Evolutionary conservation across 306 rosid genomes (phyloP), one percentile per base, ranked within the genome.

Genomic region (Elaeagnus macrophylla): DNA sequence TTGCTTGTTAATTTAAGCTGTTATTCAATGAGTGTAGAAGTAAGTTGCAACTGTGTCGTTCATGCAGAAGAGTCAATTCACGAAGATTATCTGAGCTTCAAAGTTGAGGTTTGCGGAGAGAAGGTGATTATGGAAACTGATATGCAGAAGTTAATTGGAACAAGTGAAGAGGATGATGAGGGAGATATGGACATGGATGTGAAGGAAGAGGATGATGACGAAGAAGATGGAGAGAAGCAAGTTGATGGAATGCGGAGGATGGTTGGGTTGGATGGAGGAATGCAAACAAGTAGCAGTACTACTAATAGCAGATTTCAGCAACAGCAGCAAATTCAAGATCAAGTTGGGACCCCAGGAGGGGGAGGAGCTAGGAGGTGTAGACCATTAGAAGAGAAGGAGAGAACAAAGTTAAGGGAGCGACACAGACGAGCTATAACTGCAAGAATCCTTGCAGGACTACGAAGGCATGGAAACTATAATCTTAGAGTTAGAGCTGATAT

Each of bases 401-500:
- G 96, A 67, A 91, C 99, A 6, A 91, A 91, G 85, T 68, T 91
- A 52, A 87, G 99, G 73, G 99, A 91, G 81, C 80, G 99, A 69
- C 96, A 90, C 51, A 74, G 99, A 59, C 80, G 99, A 88, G 99
- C 99, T 0, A 86, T 91, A 65, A 91, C 99, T 13, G 99, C 96
- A 16, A 82, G 83, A 78, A 91, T 91, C 71, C 75, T 91, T 78
- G 99, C 99, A 16, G 99, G 99, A 72, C 76, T 91, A 15, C 79
- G 99, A 66, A 83, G 96, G 72, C 96, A 91, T 77, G 99, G 99
- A 4, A 91, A 91, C 70, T 91, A 91, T 73, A 91, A 91, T 65
- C 96, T 91, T 61, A 76, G 96, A 80, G 96, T 91, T 61, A 82
- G 99, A 72, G 99, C 99, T 39, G 99, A 91, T 76, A 91, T 91